Percentiles rank a stretch among this genome's conserved stretches.
These are phyloP conservation scores for Rauvolfia tetraphylla DNA, from an alignment of 257 asterid genomes.

Conservation along the genomic window DNA sequence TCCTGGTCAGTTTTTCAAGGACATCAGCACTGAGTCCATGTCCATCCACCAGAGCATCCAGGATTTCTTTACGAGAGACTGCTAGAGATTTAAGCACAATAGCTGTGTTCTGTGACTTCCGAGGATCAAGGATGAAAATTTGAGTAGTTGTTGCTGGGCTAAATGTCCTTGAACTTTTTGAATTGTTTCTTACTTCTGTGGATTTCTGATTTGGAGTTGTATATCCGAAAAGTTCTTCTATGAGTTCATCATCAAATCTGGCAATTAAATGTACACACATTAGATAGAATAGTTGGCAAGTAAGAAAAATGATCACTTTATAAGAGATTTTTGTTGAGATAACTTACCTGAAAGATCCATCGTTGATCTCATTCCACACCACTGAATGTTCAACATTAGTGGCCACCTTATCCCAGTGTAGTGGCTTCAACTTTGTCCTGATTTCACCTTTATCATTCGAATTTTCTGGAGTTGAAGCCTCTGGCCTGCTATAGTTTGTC, in stretches of 20 bases:
- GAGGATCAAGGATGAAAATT: constrained; percentile 62
- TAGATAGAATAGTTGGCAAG: background rate
- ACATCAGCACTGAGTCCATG: constrained; percentile 56
- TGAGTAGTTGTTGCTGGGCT: constrained; percentile 38
- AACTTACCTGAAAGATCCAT: constrained; percentile 76
- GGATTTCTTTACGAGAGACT: constrained; percentile 56
- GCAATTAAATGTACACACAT: background rate
- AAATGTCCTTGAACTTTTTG: constrained; percentile 26
- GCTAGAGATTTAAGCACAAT: constrained; percentile 67
- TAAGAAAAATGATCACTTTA: background rate
- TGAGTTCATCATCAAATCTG: constrained; percentile 76
- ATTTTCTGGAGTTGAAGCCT: constrained; percentile 21
- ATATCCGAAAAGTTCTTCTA: constrained; percentile 75
- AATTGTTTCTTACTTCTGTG: constrained; percentile 20
- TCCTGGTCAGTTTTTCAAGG: constrained; percentile 69
- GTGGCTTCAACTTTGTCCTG: constrained; percentile 58
- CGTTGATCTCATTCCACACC: constrained; percentile 82
- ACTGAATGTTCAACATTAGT: constrained; percentile 73
- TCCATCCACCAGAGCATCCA: constrained; percentile 60
- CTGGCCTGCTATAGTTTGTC: constrained; percentile 16
- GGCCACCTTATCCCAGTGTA: constrained; percentile 88
- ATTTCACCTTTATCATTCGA: constrained; percentile 25
- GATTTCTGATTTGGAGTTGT: constrained; percentile 33
- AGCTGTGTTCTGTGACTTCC: constrained; percentile 78
- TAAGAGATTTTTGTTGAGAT: background rate